phyloP scores from a whole-genome alignment of 345 rosid genomes.

The Nasturtium officinale region DNA sequence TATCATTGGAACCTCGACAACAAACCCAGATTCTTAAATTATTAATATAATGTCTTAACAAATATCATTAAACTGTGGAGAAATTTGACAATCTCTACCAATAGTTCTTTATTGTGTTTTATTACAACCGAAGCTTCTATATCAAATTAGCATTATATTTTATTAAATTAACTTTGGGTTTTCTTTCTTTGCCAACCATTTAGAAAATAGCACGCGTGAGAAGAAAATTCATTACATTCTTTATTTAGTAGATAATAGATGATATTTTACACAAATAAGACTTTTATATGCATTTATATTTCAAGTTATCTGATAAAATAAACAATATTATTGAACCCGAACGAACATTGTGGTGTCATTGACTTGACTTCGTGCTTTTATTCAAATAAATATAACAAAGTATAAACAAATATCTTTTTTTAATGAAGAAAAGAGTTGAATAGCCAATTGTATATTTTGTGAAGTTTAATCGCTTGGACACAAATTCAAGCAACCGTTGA shows the following conservation, averaged over 20 bases:
- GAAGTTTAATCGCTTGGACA: slow-evolving; percentile 40
- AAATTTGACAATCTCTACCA: slow-evolving; percentile 47
- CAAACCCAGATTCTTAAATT: slow-evolving; percentile 44
- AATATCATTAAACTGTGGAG: slow-evolving; percentile 26
- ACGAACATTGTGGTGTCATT: slow-evolving; percentile 38
- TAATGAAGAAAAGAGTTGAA: slow-evolving; percentile 35
- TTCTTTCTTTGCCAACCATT: slow-evolving; percentile 43
- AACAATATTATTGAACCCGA: slow-evolving; percentile 8
- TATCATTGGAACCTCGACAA: slow-evolving; percentile 69
- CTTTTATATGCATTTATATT: slow-evolving; percentile 23
- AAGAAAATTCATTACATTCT: not conserved
- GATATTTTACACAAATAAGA: slow-evolving; percentile 29
- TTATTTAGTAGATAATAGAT: slow-evolving; percentile 12
- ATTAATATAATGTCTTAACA: slow-evolving; percentile 17
- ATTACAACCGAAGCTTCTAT: slow-evolving; percentile 35
- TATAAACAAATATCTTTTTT: not conserved
- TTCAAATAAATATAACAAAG: slow-evolving; percentile 1
- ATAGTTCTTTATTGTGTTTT: slow-evolving; percentile 34
- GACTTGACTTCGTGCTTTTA: slow-evolving; percentile 45
- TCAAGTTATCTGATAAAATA: slow-evolving; percentile 22
- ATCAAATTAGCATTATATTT: slow-evolving; percentile 12
- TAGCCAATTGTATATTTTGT: slow-evolving; percentile 1
- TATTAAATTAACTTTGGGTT: not conserved
- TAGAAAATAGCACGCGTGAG: slow-evolving; percentile 50
- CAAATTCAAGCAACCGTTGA: slow-evolving; percentile 44